Percentiles rank a stretch among this genome's conserved stretches.
Conservation (phyloP, 805 yeast genomes). For the Pichia paraexigua region DNA sequence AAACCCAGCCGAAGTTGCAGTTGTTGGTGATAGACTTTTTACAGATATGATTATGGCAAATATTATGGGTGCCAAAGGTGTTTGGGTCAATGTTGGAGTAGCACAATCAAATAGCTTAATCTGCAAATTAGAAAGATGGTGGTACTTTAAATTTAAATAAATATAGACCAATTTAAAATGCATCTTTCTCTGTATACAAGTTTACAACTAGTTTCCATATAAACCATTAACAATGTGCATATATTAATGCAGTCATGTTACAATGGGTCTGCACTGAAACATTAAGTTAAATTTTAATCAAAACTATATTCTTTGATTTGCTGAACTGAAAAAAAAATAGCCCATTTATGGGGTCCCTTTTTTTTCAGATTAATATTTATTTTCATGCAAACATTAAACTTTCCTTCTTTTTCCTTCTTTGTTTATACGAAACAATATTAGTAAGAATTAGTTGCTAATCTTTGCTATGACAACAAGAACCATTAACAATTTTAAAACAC, state of each 20-base stretch:
- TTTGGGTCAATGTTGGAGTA: slow-evolving; percentile 83
- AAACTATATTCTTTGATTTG: no score
- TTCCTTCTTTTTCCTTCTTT: background rate
- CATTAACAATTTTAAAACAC: slow-evolving; percentile 3
- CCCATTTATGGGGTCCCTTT: background rate
- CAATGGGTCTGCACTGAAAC: no score
- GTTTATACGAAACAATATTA: no score
- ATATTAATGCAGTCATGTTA: background rate
- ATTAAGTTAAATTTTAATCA: no score
- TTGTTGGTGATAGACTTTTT: slow-evolving; percentile 84
- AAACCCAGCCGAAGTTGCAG: slow-evolving; percentile 59
- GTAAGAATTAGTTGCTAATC: background rate
- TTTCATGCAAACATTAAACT: background rate
- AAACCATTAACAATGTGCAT: background rate
- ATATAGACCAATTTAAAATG: background rate
- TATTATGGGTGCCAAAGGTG: slow-evolving; percentile 77
- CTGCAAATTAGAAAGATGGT: slow-evolving; percentile 44
- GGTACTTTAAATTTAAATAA: slow-evolving; percentile 12
- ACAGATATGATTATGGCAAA: slow-evolving; percentile 95
- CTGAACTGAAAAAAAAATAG: background rate
- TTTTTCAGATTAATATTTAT: background rate
- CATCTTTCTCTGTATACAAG: background rate
- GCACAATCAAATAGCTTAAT: slow-evolving; percentile 40
- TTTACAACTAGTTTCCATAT: background rate
- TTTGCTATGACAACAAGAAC: slow-evolving; percentile 12